phyloP scores from a whole-genome alignment of 352 stramenopile species.

The Aphanomyces euteiches region DNA sequence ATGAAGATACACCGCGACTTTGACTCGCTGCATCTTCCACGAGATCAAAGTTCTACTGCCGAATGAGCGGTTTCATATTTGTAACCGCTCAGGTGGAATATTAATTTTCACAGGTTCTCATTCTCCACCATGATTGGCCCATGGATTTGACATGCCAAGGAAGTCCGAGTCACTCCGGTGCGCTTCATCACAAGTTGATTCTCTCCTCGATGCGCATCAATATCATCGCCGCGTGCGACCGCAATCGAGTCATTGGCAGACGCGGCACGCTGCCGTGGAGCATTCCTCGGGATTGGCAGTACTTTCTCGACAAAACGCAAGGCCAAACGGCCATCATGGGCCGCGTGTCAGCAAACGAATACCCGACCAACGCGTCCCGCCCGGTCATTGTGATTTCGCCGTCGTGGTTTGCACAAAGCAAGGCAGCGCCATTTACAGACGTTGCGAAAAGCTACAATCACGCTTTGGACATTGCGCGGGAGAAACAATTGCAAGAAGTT shows the following conservation, averaged over 20 bases:
- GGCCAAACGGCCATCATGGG: conserved; percentile 62
- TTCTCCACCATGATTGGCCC: no score
- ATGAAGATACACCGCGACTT: no score
- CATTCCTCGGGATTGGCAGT: conserved; percentile 63
- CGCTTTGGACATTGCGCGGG: background rate
- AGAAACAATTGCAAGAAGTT: conserved; percentile 29
- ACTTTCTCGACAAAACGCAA: conserved; percentile 53
- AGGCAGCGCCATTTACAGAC: background rate
- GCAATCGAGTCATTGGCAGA: conserved; percentile 64
- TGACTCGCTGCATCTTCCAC: no score
- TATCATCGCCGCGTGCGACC: conserved; percentile 61
- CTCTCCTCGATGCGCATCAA: conserved; percentile 20
- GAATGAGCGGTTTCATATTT: no score
- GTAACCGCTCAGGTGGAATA: no score
- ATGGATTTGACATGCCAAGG: no score
- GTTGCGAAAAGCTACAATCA: conserved; percentile 19
- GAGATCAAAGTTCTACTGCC: no score
- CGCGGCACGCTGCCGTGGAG: conserved; percentile 54
- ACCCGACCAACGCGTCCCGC: conserved; percentile 45
- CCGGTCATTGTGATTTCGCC: conserved; percentile 58
- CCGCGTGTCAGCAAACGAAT: conserved; percentile 53
- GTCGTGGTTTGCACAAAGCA: conserved; percentile 18
- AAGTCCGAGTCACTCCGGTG: no score
- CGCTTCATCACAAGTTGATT: no score
- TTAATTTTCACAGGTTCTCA: no score